phyloP scores from a whole-genome alignment of 176 grass and related monocot genomes.

The Triticum dicoccoides region DNA sequence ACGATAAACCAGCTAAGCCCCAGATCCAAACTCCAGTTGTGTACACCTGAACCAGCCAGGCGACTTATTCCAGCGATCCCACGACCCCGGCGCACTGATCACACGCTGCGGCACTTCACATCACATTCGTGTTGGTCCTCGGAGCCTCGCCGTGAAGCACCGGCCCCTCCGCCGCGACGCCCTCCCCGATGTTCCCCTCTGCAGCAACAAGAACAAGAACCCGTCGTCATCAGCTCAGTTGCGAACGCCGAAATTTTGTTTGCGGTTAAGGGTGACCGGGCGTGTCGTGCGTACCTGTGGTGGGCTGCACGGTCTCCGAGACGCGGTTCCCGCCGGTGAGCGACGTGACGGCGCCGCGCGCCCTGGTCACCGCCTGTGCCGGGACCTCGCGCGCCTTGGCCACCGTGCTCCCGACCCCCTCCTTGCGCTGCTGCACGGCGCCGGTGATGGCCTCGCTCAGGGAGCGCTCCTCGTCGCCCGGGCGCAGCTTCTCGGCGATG shows the following conservation, averaged over 20 bases:
- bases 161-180: neutral
- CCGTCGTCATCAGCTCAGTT: neutral
- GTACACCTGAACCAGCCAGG: neutral
- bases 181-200: slow-evolving; percentile 13
- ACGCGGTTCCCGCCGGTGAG: slow-evolving; percentile 47
- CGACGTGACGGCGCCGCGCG: slow-evolving; percentile 54
- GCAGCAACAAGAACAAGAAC: neutral
- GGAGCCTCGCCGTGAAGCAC: neutral
- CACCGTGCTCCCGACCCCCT: slow-evolving; percentile 26
- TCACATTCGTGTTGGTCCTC: slow-evolving; percentile 4
- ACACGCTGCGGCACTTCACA: neutral
- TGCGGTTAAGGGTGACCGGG: neutral
- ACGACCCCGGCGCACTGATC: neutral
- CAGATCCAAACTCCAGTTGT: neutral
- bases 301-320: slow-evolving; percentile 34
- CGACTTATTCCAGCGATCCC: neutral
- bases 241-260: neutral
- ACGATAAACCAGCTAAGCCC: neutral
- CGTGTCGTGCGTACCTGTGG: neutral
- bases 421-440: slow-evolving; percentile 53
- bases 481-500: slow-evolving; percentile 69
- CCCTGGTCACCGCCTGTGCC: slow-evolving; percentile 17
- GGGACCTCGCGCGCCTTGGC: slow-evolving; percentile 20
- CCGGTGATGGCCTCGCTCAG: slow-evolving; percentile 65
- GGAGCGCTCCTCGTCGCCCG: slow-evolving; percentile 59